These are phyloP conservation scores for Candida odintsovae DNA, from an alignment of 805 yeast genomes.

Conservation along the genomic window DNA sequence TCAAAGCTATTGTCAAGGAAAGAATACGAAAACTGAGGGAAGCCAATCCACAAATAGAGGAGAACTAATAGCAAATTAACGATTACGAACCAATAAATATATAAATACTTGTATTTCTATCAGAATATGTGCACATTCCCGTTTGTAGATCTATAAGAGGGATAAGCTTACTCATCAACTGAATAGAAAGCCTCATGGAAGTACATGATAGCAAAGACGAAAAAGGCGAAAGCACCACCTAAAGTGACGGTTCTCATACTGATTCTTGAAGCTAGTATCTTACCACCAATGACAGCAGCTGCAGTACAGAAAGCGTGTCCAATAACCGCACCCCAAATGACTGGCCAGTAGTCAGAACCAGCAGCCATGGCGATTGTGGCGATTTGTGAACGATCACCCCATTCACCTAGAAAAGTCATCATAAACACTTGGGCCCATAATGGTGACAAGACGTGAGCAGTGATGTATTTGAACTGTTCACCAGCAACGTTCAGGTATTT, in stretches of 20 bases:
- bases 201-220: conserved; percentile 76
- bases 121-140: not conserved
- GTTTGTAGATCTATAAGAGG: not conserved
- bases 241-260: conserved; percentile 89
- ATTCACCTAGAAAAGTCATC: conserved; percentile 96
- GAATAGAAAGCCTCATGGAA: conserved; percentile 55
- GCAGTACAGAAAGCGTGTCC: conserved; percentile 89
- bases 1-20: conserved; percentile 33
- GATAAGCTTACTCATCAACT: conserved; percentile 8
- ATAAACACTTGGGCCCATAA: conserved; percentile 89
- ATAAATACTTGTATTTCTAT: conserved; percentile 1
- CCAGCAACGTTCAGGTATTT: not conserved
- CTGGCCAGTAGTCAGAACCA: conserved; percentile 85
- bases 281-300: conserved; percentile 92
- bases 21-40: conserved; percentile 16
- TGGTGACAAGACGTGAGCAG: conserved; percentile 58
- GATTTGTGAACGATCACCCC: conserved; percentile 98
- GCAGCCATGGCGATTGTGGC: conserved; percentile 99
- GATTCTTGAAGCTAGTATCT: conserved; percentile 79
- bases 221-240: conserved; percentile 85
- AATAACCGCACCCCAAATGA: conserved; percentile 79
- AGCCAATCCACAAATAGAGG: not conserved
- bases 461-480: conserved; percentile 6
- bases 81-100: not conserved
- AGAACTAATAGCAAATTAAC: not conserved